A percentile compares a stretch with the other conserved stretches of the same genome.
These are phyloP conservation scores for Canavalia ensiformis DNA, from an alignment of 306 rosid species.

Conservation along the genomic window DNA sequence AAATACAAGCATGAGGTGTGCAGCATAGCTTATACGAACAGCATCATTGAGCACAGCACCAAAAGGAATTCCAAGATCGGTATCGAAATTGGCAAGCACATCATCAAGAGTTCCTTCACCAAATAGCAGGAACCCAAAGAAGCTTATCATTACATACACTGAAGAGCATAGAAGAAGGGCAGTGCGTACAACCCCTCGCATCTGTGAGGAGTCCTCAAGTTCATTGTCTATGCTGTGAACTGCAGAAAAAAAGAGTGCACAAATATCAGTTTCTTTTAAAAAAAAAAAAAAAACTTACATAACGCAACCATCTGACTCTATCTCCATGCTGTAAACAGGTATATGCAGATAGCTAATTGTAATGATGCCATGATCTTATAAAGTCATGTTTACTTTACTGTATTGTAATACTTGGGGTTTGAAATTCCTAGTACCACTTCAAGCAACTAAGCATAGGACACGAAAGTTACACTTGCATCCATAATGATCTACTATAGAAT, in stretches of 20 bases:
- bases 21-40: constrained; percentile 90
- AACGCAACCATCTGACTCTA: constrained; percentile 3
- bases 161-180: constrained; percentile 82
- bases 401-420: background rate
- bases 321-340: background rate
- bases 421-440: background rate
- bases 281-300: background rate
- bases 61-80: constrained; percentile 85
- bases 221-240: constrained; percentile 95
- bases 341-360: constrained; percentile 1
- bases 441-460: constrained; percentile 26
- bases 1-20: constrained; percentile 93
- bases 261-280: constrained; percentile 17
- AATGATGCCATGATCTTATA: constrained; percentile 6
- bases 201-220: constrained; percentile 85
- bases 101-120: constrained; percentile 92
- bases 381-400: background rate
- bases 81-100: constrained; percentile 91
- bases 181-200: constrained; percentile 75
- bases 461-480: background rate
- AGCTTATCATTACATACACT: constrained; percentile 82
- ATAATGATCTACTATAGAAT: background rate
- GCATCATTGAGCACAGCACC: constrained; percentile 82
- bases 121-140: constrained; percentile 88
- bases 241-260: constrained; percentile 55